phyloP scores from a whole-genome alignment of 345 rosid genomes.

The Eucalyptus leucophloia region DNA sequence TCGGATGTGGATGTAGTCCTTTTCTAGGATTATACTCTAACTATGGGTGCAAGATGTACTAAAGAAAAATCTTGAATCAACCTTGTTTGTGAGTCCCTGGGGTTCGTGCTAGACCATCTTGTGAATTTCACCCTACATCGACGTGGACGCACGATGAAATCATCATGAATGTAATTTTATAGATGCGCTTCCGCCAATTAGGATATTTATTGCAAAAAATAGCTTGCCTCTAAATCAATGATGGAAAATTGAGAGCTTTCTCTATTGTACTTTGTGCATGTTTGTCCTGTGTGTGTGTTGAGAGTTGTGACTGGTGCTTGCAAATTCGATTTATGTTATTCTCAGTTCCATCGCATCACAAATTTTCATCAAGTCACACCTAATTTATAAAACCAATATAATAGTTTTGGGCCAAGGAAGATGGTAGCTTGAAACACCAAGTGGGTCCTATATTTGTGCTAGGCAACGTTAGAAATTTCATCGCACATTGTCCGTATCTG shows the following conservation, averaged over 20 bases:
- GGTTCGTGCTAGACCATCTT: neutral
- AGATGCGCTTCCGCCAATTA: neutral
- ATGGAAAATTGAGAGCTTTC: neutral
- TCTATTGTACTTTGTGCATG: neutral
- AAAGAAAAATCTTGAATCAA: neutral
- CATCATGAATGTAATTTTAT: too few species aligned
- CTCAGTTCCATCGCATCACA: too few species aligned
- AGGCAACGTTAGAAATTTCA: neutral
- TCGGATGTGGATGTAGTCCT: neutral
- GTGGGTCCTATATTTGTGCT: neutral
- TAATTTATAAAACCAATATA: too few species aligned
- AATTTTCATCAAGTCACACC: too few species aligned
- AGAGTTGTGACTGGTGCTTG: too few species aligned
- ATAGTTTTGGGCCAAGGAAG: neutral
- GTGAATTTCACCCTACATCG: neutral
- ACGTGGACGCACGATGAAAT: neutral
- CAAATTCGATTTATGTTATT: too few species aligned
- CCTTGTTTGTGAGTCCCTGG: neutral
- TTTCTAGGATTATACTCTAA: too few species aligned
- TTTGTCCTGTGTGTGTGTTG: too few species aligned
- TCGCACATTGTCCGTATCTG: neutral
- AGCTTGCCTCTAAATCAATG: neutral
- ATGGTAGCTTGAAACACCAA: neutral
- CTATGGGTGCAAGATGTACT: neutral
- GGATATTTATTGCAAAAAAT: neutral